Base-by-base conservation (phyloP, 2,329 filamentous ascomycete genomes). In the Colletotrichum somersetense region DNA sequence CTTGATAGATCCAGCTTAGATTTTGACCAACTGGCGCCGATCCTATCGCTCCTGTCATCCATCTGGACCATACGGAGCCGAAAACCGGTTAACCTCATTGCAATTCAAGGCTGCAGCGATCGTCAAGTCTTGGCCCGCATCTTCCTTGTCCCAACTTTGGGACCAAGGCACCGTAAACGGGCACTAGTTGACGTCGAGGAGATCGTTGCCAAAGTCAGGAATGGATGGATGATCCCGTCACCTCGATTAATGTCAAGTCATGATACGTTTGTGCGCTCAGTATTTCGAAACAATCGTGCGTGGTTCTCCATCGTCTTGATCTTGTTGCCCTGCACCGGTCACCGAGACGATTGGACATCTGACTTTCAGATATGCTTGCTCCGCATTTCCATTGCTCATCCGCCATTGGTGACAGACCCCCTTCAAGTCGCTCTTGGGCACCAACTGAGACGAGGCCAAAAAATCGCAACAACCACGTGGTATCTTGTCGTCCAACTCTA, bases 401-500 rank as follows among this genome's bases (percentile, higher is more conserved):
- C 3, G 5, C 3, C 62, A 30, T 40, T 50, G 50, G 50, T 53
- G 48, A 53, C 44, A 33, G 59, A 48, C 55, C 18, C 18, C 53
- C 8, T 26, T 40, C 40, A 26, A 42, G 33, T 40, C 62, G 61
- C 55, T 71, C 50, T 53, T 71, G 50, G 40, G 61, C 67, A 71
- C 18, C 46, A 55, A 26, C 56, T 48, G 44, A 55, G 58, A 62
- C 57, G 40, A 62, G 40, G 42, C 48, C 52, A 26, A 53, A 58
- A 58, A 26, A 53, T 63, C 42, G 58, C 38, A 52, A 23, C 42
- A 53, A 38, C 40, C 40, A 53, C 42, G n/a, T 64, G 48, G 66
- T 70, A 57, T 65, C 59, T 61, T 69, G 46, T 42, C 48, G 56
- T 59, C 69, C 68, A 58, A 73, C 26, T 62, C 61, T 62, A 56